A percentile compares a stretch with the other conserved stretches of the same genome.
Conservation (phyloP, 2,329 filamentous ascomycete genomes). For the Colletotrichum navitas region DNA sequence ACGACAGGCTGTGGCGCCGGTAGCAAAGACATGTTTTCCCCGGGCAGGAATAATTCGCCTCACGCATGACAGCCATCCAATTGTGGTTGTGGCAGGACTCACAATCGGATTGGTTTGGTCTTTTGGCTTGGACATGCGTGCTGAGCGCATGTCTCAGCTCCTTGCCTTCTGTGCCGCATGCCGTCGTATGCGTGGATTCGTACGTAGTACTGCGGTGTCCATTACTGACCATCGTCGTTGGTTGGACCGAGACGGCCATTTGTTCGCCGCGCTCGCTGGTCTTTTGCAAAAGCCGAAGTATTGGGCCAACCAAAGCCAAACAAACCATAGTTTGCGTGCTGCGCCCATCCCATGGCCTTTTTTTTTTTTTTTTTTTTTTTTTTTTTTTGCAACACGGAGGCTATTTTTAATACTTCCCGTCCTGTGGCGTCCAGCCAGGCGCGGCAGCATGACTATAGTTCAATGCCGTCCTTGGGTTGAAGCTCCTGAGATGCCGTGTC, state of each 20-base stretch:
- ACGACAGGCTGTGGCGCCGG: conserved; percentile 22
- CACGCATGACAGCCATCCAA: neutral
- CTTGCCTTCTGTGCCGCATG: neutral
- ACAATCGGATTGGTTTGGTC: neutral
- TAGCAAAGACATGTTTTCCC: conserved; percentile 12
- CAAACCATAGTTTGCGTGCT: neutral
- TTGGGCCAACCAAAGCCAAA: neutral
- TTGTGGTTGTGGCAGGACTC: conserved; percentile 2
- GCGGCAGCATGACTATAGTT: neutral
- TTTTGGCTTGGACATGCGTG: neutral
- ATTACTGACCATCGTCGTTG: neutral
- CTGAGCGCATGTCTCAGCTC: neutral
- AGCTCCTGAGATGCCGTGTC: neutral
- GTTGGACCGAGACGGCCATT: conserved; percentile 8
- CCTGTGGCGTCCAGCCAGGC: conserved; percentile 14
- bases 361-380: conserved; percentile 22
- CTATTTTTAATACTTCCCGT: conserved; percentile 26
- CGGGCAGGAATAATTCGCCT: neutral
- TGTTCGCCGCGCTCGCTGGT: conserved; percentile 9
- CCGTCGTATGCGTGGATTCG: neutral
- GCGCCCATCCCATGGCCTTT: conserved; percentile 14
- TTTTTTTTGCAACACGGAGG: neutral
- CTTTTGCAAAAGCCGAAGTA: neutral
- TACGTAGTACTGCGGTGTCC: conserved; percentile 2
- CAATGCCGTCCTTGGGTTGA: neutral